Conservation (phyloP, 306 rosid species). For the Abrus pulchellus region DNA sequence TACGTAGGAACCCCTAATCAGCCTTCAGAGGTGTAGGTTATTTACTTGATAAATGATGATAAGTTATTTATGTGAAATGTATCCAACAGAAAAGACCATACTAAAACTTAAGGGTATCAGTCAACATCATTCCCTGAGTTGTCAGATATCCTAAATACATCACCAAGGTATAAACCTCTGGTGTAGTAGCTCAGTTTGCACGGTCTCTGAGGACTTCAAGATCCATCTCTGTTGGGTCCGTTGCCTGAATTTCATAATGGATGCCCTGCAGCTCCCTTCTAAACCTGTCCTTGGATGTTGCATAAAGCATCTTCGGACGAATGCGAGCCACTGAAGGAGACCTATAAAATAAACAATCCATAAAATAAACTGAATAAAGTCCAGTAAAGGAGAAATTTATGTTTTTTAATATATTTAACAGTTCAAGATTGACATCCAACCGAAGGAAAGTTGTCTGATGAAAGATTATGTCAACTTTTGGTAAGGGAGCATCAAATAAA, state of each 20-base stretch:
- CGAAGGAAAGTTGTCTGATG: background rate
- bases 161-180: slow-evolving; percentile 43
- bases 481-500: slow-evolving; percentile 15
- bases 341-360: slow-evolving; percentile 54
- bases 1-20: slow-evolving; percentile 63
- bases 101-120: slow-evolving; percentile 47
- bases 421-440: slow-evolving; percentile 4
- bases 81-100: slow-evolving; percentile 42
- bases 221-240: slow-evolving; percentile 88
- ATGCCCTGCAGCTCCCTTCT: slow-evolving; percentile 81
- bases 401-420: background rate
- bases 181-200: slow-evolving; percentile 61
- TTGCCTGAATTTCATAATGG: slow-evolving; percentile 92
- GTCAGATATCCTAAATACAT: slow-evolving; percentile 51
- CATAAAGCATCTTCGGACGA: slow-evolving; percentile 87
- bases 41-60: slow-evolving; percentile 48
- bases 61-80: slow-evolving; percentile 38
- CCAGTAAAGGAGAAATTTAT: background rate
- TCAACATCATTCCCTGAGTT: slow-evolving; percentile 43
- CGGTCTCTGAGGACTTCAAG: slow-evolving; percentile 80
- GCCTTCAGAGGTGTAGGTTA: slow-evolving; percentile 69
- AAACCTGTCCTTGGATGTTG: slow-evolving; percentile 85
- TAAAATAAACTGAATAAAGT: slow-evolving; percentile 16
- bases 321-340: slow-evolving; percentile 80
- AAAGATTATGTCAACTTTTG: background rate